phyloP scores from a whole-genome alignment of 2,329 filamentous ascomycete species.

The Cyclaneusma minus region DNA sequence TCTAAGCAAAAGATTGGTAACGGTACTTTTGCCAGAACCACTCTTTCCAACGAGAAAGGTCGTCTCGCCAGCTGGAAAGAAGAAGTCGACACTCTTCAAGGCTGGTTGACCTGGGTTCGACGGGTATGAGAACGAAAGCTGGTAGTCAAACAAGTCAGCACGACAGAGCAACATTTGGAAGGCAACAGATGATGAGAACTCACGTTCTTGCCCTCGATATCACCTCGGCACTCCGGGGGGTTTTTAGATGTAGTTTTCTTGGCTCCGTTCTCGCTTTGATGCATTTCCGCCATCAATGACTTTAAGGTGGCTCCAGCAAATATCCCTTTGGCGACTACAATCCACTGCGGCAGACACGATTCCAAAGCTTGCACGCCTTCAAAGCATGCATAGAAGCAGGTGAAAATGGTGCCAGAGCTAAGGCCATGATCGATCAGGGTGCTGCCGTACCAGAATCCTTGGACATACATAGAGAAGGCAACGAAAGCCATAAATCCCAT shows the following conservation, averaged over 20 bases:
- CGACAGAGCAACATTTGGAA: slow-evolving; percentile 1
- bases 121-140: slow-evolving; percentile 77
- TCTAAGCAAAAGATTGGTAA: slow-evolving; percentile 64
- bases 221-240: slow-evolving; percentile 38
- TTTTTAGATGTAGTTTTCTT: slow-evolving; percentile 17
- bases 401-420: slow-evolving; percentile 54
- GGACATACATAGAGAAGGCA: slow-evolving; percentile 64
- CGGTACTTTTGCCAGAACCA: slow-evolving; percentile 83
- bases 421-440: slow-evolving; percentile 44
- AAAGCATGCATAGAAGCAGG: slow-evolving; percentile 72
- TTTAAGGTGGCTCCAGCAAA: slow-evolving; percentile 52
- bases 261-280: slow-evolving; percentile 11
- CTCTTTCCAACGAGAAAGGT: slow-evolving; percentile 76
- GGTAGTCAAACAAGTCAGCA: slow-evolving; percentile 7
- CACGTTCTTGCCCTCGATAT: slow-evolving; percentile 56
- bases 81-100: slow-evolving; percentile 46
- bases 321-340: slow-evolving; percentile 66
- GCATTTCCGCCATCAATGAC: slow-evolving; percentile 22
- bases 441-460: slow-evolving; percentile 81
- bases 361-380: slow-evolving; percentile 64
- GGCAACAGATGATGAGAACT: slow-evolving; percentile 12
- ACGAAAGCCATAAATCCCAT: slow-evolving; percentile 60
- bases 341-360: slow-evolving; percentile 57
- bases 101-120: slow-evolving; percentile 44
- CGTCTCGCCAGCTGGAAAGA: slow-evolving; percentile 55